Conservation (phyloP, 352 stramenopile genomes). For the Phytophthora quininea region DNA sequence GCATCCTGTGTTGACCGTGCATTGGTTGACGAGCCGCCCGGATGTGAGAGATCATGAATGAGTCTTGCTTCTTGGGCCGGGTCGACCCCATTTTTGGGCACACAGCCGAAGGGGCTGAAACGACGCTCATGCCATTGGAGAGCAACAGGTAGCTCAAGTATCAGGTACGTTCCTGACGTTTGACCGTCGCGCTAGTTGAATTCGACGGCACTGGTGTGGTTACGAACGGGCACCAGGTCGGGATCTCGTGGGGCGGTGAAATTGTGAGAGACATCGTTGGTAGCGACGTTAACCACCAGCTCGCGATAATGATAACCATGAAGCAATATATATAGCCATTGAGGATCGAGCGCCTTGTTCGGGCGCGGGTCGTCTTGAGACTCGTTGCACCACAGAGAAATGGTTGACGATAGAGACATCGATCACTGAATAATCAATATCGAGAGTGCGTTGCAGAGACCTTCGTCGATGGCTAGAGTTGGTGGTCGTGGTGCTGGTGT, state of each 20-base stretch:
- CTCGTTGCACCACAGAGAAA: conserved; percentile 7
- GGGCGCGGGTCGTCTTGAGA: background rate
- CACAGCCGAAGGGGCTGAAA: conserved; percentile 11
- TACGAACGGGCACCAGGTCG: background rate
- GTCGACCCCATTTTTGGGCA: conserved; percentile 13
- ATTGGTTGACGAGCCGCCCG: conserved; percentile 1
- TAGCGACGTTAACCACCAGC: background rate
- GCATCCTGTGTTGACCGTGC: background rate
- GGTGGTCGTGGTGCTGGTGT: background rate
- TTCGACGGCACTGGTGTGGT: background rate
- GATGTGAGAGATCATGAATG: conserved; percentile 21
- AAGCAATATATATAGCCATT: conserved; percentile 4
- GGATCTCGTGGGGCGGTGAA: background rate
- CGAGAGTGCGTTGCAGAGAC: background rate
- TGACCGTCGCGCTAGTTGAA: conserved; percentile 1
- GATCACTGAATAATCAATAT: background rate
- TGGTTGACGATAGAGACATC: background rate
- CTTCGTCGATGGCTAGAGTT: background rate
- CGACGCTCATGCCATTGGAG: background rate
- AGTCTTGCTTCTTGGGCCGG: conserved; percentile 3
- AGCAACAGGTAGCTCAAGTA: background rate
- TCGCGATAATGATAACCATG: conserved; percentile 2
- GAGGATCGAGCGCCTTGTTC: conserved; percentile 3
- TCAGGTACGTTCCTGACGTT: conserved; percentile 1
- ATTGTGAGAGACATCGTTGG: background rate